Evolutionary conservation across 164 flowering plant species (phyloP).

Genomic region (Stephania japonica): DNA sequence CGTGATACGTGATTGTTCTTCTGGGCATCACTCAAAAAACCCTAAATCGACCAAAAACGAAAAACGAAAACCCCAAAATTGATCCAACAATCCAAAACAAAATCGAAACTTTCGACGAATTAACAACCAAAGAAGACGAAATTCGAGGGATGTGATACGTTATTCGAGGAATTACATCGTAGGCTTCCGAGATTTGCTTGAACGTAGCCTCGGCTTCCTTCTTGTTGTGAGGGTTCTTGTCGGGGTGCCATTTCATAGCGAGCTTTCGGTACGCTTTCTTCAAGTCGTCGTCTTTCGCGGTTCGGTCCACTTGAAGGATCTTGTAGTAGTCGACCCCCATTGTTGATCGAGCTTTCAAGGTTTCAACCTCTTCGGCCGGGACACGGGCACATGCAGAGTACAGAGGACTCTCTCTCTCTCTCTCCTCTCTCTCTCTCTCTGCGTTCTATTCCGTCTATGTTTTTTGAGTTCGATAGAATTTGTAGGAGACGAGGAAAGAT

Average conservation of each 20-base stretch:
- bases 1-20: constrained; percentile 24
- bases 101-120: background rate
- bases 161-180: constrained; percentile 44
- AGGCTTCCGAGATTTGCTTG: constrained; percentile 93
- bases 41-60: no score
- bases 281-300: constrained; percentile 78
- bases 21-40: constrained; percentile 72
- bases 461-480: background rate
- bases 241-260: constrained; percentile 97
- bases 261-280: constrained; percentile 90
- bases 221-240: constrained; percentile 85
- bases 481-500: background rate
- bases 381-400: no score
- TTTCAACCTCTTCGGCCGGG: background rate
- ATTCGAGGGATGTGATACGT: background rate
- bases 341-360: background rate
- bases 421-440: background rate
- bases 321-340: constrained; percentile 94
- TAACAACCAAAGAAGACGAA: background rate
- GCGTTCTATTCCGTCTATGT: background rate
- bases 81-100: background rate
- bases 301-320: constrained; percentile 61
- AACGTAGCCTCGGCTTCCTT: constrained; percentile 91
- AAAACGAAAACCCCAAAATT: no score
- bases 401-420: background rate